Evolutionary conservation across 148 eudicot species (phyloP).

Genomic region (Vaccinium darrowii): DNA sequence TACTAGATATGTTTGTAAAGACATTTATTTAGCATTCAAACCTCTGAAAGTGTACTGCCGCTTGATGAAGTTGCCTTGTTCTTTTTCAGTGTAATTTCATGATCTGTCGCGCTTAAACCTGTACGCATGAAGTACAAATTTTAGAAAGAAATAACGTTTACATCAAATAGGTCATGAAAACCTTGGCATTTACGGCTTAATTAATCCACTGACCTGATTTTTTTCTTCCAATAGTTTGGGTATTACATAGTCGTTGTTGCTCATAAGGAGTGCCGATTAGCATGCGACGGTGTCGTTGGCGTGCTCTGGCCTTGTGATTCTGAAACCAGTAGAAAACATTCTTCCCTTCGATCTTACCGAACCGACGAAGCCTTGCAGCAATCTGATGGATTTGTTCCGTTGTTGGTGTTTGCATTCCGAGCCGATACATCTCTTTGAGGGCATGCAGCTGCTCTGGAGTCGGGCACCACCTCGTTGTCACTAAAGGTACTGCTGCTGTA

Average conservation of each 20-base stretch:
- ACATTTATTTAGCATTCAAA: not conserved
- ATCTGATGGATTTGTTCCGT: constrained; percentile 41
- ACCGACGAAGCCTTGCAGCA: constrained; percentile 25
- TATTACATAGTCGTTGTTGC: not conserved
- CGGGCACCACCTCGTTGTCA: constrained; percentile 41
- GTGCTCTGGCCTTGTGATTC: constrained; percentile 43
- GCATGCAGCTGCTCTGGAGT: constrained; percentile 45
- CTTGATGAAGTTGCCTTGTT: constrained; percentile 18
- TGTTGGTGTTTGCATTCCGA: constrained; percentile 36
- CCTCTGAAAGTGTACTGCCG: constrained; percentile 32
- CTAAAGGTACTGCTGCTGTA: not conserved
- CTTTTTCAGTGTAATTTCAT: constrained; percentile 20
- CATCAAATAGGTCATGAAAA: not conserved
- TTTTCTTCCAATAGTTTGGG: not conserved
- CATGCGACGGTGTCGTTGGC: constrained; percentile 27
- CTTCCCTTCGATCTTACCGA: constrained; percentile 42
- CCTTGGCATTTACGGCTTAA: not conserved
- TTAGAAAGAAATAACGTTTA: not conserved
- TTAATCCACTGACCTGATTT: constrained; percentile 7
- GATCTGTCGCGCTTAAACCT: constrained; percentile 22
- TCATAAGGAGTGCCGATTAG: not conserved
- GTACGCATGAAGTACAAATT: not conserved
- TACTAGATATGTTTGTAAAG: not conserved
- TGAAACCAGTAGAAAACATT: constrained; percentile 51
- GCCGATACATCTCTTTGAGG: constrained; percentile 35